These are phyloP conservation scores for Russula vinacea DNA, from an alignment of 768 basidiomycete species.

Conservation along the genomic window DNA sequence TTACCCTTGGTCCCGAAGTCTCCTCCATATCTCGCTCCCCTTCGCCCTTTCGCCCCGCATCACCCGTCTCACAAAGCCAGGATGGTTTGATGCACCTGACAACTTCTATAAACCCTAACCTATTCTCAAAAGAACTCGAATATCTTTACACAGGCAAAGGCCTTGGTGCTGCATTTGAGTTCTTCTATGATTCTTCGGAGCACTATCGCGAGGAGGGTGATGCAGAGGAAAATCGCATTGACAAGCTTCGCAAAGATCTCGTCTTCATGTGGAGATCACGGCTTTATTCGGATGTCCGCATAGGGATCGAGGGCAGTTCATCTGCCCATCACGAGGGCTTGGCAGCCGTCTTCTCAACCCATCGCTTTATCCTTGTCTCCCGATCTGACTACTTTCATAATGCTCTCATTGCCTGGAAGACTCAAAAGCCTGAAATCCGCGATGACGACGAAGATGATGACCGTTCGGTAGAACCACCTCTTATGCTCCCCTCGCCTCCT, in stretches of 20 bases:
- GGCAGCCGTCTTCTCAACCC: slow-evolving; percentile 85
- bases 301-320: slow-evolving; percentile 68
- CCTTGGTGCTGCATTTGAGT: slow-evolving; percentile 83
- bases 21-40: slow-evolving; percentile 45
- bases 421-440: slow-evolving; percentile 38
- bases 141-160: slow-evolving; percentile 93
- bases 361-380: slow-evolving; percentile 89
- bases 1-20: slow-evolving; percentile 47
- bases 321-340: slow-evolving; percentile 62
- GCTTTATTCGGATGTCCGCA: slow-evolving; percentile 87
- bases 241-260: slow-evolving; percentile 88
- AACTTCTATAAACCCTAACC: slow-evolving; percentile 66
- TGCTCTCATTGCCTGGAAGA: slow-evolving; percentile 68
- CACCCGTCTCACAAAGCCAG: slow-evolving; percentile 39
- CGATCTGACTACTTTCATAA: slow-evolving; percentile 85
- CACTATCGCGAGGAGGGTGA: slow-evolving; percentile 43
- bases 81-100: slow-evolving; percentile 57
- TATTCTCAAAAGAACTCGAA: slow-evolving; percentile 89
- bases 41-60: slow-evolving; percentile 41
- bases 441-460: slow-evolving; percentile 33
- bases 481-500: slow-evolving; percentile 83
- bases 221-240: slow-evolving; percentile 58
- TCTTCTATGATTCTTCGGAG: slow-evolving; percentile 66
- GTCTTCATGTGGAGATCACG: slow-evolving; percentile 97
- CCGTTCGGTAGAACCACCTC: slow-evolving; percentile 45